A percentile compares a stretch with the other conserved stretches of the same genome.
These are phyloP conservation scores for Elaeagnus macrophylla DNA, from an alignment of 306 rosid genomes.

Conservation along the genomic window DNA sequence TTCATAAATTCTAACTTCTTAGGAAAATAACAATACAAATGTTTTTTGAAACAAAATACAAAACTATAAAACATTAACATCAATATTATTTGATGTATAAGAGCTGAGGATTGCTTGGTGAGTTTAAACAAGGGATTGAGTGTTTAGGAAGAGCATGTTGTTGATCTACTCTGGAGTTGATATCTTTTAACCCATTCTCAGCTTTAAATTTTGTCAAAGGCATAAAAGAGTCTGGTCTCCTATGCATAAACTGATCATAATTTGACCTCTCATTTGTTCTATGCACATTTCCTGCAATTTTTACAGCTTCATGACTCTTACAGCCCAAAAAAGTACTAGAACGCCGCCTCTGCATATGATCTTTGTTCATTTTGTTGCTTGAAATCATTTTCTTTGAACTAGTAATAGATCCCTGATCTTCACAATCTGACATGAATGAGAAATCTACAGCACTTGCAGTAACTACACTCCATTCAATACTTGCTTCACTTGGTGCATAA, in stretches of 20 bases:
- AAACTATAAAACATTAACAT: too few species aligned
- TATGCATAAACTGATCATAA: constrained; percentile 11
- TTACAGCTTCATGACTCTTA: constrained; percentile 66
- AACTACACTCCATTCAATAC: constrained; percentile 92
- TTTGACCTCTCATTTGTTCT: constrained; percentile 19
- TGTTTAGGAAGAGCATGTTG: constrained; percentile 25
- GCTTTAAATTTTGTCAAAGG: constrained; percentile 38
- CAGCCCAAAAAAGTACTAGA: constrained; percentile 48
- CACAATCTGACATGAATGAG: constrained; percentile 58
- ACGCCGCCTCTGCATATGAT: constrained; percentile 33
- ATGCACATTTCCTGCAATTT: constrained; percentile 51
- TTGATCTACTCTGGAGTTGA: constrained; percentile 34
- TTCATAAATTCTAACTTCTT: too few species aligned
- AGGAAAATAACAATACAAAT: background rate
- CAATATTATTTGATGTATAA: constrained; percentile 26
- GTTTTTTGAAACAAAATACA: background rate
- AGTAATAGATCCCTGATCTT: constrained; percentile 29
- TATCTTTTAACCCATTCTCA: constrained; percentile 36
- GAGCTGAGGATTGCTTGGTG: constrained; percentile 46
- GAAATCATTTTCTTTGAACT: constrained; percentile 28
- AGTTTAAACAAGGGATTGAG: constrained; percentile 29
- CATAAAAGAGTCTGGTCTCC: constrained; percentile 27
- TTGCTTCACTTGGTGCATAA: constrained; percentile 91
- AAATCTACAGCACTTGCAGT: constrained; percentile 83
- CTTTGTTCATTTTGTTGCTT: constrained; percentile 13